Evolutionary conservation across 768 basidiomycete species (phyloP).

Genomic region (Hygrocybe coccinea): DNA sequence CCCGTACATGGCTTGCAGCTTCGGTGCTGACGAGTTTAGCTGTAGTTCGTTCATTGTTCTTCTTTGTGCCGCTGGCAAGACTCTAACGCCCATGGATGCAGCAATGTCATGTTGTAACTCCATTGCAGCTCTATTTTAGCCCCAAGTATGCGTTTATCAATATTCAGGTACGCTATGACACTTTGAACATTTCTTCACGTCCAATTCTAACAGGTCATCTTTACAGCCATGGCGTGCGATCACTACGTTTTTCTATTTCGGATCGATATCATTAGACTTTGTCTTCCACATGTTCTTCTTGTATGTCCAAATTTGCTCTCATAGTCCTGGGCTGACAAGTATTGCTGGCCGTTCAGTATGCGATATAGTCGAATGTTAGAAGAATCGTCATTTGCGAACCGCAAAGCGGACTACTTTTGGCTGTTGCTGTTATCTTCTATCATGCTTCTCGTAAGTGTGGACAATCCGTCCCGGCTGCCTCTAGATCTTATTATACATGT

Average conservation of each 20-base stretch:
- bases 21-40: conserved; percentile 78
- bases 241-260: conserved; percentile 96
- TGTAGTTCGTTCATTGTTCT: conserved; percentile 64
- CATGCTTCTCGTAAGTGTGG: conserved; percentile 72
- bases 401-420: conserved; percentile 94
- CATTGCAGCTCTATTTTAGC: conserved; percentile 89
- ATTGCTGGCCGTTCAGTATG: conserved; percentile 76
- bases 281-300: conserved; percentile 99
- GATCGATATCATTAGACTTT: conserved; percentile 87
- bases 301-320: conserved; percentile 46
- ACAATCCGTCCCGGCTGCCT: background rate
- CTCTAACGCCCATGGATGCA: conserved; percentile 24
- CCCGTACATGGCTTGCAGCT: conserved; percentile 77
- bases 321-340: background rate
- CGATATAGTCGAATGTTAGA: conserved; percentile 95
- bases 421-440: conserved; percentile 76
- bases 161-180: conserved; percentile 55
- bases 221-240: conserved; percentile 77
- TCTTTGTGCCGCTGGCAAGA: background rate
- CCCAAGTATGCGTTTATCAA: conserved; percentile 80
- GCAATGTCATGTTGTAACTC: conserved; percentile 92
- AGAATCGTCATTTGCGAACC: conserved; percentile 91
- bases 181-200: background rate
- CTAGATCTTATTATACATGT: background rate
- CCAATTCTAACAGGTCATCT: conserved; percentile 8